Percentiles rank a stretch among this genome's conserved stretches.
Evolutionary conservation across 805 yeast species (phyloP).

Genomic region (Metschnikowia anglica): DNA sequence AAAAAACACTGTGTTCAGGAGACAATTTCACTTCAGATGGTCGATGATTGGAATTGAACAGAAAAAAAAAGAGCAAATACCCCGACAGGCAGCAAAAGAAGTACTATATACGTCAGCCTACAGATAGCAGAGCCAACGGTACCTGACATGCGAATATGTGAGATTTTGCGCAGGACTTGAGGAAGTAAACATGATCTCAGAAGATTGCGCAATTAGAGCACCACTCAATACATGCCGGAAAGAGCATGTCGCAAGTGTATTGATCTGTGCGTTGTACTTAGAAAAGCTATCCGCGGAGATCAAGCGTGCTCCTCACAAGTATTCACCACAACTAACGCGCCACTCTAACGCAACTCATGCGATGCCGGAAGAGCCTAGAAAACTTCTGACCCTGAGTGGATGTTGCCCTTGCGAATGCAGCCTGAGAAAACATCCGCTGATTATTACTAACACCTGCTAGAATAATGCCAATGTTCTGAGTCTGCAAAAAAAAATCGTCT

Average conservation of each 20-base stretch:
- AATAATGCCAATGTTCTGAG: no score
- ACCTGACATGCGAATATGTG: constrained; percentile 16
- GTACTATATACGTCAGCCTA: constrained; percentile 9
- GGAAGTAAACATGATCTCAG: constrained; percentile 10
- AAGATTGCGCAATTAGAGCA: constrained; percentile 11
- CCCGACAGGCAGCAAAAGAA: constrained; percentile 10
- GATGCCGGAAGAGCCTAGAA: no score
- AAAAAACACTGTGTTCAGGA: not conserved
- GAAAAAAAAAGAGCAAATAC: constrained; percentile 4
- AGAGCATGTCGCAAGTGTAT: constrained; percentile 2
- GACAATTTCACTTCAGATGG: no score
- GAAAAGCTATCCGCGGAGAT: not conserved
- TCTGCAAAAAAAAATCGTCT: not conserved
- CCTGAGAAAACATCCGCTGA: no score
- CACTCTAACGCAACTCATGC: no score
- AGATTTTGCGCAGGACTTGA: constrained; percentile 13
- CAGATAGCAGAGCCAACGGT: constrained; percentile 7
- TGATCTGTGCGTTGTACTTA: not conserved
- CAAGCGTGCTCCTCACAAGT: not conserved
- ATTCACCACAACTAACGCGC: no score
- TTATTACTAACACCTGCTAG: no score
- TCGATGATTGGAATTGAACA: not conserved
- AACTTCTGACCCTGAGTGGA: no score
- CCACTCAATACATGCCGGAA: constrained; percentile 3
- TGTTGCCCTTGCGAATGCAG: no score